Conservation (phyloP, 73 alveolate species). For the Stentor roeselii region DNA sequence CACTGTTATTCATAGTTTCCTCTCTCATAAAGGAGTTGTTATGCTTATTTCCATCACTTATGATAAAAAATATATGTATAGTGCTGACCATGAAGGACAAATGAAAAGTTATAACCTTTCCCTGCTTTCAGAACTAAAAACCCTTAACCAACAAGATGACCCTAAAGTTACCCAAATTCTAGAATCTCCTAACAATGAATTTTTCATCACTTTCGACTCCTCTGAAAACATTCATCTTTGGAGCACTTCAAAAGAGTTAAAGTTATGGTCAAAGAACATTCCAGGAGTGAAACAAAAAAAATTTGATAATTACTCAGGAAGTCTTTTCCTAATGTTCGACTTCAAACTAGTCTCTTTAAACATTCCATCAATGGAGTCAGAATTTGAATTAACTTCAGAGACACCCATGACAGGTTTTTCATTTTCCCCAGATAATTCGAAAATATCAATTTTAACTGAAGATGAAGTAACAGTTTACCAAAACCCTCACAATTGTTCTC, state of each 20-base stretch:
- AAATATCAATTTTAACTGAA: neutral
- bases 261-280: neutral
- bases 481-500: neutral
- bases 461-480: neutral
- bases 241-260: neutral
- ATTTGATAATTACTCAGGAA: too few relatives aligned
- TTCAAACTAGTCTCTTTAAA: neutral
- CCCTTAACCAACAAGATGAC: neutral
- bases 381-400: neutral
- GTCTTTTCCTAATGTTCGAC: too few relatives aligned
- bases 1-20: neutral
- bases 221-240: neutral
- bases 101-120: neutral
- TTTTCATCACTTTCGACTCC: neutral
- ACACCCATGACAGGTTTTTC: neutral
- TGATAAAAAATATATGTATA: too few relatives aligned
- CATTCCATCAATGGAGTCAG: neutral
- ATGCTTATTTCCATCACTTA: neutral
- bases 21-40: neutral
- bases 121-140: neutral
- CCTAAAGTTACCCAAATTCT: too few relatives aligned
- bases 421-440: neutral
- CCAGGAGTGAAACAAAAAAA: too few relatives aligned
- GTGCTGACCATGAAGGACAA: neutral
- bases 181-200: neutral